Evolutionary conservation across 257 asterid genomes (phyloP), one percentile per base, ranked within the genome.

Genomic region (Penstemon barbatus): DNA sequence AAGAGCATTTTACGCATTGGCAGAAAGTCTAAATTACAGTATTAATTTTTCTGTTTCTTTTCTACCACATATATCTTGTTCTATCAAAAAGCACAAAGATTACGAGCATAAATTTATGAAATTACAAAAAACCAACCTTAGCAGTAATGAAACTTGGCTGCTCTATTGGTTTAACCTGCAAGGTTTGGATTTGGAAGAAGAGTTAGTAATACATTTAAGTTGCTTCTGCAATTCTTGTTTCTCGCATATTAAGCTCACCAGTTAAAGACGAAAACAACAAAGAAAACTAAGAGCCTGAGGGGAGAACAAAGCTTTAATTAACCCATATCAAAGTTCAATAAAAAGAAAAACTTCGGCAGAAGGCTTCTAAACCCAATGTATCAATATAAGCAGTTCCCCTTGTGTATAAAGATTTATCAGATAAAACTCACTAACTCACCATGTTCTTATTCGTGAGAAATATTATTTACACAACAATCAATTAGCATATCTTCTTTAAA

Each of bases 81-180:
- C 33, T 25, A 25, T 25, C 33, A 25, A 25, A 2, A 25, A 25
- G 33, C 33, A 25, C 33, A 2, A 25, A 25, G 33, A 25, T 2
- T 25, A 25, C 33, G 33, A 25, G 33, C 42, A 36, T 25, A 61
- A 70, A 60, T 13, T 12, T 59, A 48, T 19, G 57, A 44, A 71
- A 72, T 19, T 8, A 43, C 43, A 60, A 19, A 73, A 51, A 63
- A 77, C 80, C 54, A 71, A 90, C 98, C 97, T 78, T 90, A 41
- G 93, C 91, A 53, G 81, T 74, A 67, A 92, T 79, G 38, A 75
- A 71, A 61, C 74, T 54, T 40, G 96, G 92, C 70, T 74, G 87
- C 75, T 75, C 86, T 15, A 71, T 52, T 45, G 78, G 38, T 71
- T 76, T 84, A 62, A 84, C 93, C 98, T 90, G 97, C 88, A 81